Percentiles rank a stretch among this genome's conserved stretches.
phyloP scores from a whole-genome alignment of 768 basidiomycete genomes.

The Suillus occidentalis region DNA sequence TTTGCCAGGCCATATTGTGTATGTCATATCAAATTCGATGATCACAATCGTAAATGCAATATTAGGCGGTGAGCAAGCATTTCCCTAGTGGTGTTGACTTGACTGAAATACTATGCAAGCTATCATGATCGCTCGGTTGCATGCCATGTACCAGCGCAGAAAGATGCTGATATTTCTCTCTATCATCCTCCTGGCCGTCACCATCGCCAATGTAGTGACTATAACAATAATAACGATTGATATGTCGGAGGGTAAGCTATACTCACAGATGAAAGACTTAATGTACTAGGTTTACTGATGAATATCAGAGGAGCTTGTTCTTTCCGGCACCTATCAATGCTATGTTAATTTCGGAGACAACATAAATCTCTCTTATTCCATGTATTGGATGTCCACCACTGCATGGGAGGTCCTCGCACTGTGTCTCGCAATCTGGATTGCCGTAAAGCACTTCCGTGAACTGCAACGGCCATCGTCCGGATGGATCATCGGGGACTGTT shows the following conservation, averaged over 20 bases:
- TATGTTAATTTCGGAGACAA: background rate
- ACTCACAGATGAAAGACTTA: background rate
- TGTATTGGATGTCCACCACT: background rate
- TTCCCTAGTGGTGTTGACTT: background rate
- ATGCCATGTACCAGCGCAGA: background rate
- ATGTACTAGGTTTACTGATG: background rate
- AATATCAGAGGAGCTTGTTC: background rate
- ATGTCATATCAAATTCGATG: background rate
- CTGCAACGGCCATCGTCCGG: background rate
- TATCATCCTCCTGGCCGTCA: background rate
- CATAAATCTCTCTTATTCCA: background rate
- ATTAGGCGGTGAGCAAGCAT: background rate
- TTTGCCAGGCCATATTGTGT: background rate
- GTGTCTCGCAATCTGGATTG: background rate
- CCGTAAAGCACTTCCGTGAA: background rate
- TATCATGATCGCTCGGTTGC: background rate
- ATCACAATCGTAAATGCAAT: background rate
- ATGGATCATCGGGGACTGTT: background rate
- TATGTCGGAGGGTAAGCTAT: background rate
- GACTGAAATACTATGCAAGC: background rate
- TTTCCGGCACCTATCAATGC: background rate
- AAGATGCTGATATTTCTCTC: background rate
- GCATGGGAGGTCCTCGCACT: background rate
- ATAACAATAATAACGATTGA: background rate
- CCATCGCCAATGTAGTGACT: background rate